Evolutionary conservation across 805 yeast genomes (phyloP).

Genomic region (Candida patagonica): DNA sequence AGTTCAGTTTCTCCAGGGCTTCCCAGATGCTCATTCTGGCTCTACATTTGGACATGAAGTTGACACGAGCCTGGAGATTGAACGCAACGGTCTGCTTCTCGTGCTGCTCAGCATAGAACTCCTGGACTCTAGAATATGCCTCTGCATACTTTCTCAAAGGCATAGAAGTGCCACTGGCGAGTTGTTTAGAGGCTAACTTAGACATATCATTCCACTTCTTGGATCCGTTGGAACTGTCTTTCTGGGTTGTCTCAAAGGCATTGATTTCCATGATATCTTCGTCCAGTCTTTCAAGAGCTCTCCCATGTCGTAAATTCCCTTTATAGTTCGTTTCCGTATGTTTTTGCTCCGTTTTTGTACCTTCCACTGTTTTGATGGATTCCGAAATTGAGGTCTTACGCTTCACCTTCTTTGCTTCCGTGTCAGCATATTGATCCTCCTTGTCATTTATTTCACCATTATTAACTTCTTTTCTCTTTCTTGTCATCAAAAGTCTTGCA

Average conservation of each 20-base stretch:
- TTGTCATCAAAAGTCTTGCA: no score
- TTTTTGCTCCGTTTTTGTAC: no score
- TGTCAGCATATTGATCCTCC: no score
- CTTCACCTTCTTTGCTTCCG: no score
- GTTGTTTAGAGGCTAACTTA: not conserved
- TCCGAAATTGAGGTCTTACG: no score
- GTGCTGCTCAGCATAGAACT: slow-evolving; percentile 61
- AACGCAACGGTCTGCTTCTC: slow-evolving; percentile 62
- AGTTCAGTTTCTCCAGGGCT: slow-evolving; percentile 53
- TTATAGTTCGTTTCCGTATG: no score
- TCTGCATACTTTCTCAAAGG: slow-evolving; percentile 51
- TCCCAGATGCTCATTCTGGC: slow-evolving; percentile 68
- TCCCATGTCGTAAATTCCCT: slow-evolving; percentile 2
- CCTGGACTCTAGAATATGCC: slow-evolving; percentile 59
- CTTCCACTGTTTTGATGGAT: no score
- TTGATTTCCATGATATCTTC: slow-evolving; percentile 4
- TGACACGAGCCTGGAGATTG: slow-evolving; percentile 61
- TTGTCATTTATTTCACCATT: no score
- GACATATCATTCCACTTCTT: not conserved
- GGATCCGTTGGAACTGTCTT: no score
- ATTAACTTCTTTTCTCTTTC: no score
- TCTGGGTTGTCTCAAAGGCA: not conserved
- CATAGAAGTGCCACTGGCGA: not conserved
- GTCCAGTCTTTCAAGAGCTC: slow-evolving; percentile 1
- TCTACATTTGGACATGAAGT: slow-evolving; percentile 57